These are phyloP conservation scores for Casuarina glauca DNA, from an alignment of 306 rosid species.

Conservation along the genomic window DNA sequence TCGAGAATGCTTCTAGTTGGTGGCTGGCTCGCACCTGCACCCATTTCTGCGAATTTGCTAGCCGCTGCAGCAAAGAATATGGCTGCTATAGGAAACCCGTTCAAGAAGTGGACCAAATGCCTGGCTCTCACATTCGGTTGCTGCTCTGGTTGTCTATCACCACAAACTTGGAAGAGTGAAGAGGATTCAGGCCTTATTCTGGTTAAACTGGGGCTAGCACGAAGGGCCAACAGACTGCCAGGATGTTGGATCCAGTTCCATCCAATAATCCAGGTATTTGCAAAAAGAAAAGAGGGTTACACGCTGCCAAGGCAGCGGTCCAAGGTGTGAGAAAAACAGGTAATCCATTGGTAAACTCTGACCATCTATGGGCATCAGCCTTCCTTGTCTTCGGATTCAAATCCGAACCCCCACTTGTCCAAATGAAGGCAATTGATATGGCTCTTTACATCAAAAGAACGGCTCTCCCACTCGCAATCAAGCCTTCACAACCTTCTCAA, in stretches of 20 bases:
- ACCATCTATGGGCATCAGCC: slow-evolving; percentile 86
- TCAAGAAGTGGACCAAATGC: slow-evolving; percentile 56
- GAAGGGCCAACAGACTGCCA: slow-evolving; percentile 43
- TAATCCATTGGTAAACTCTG: slow-evolving; percentile 46
- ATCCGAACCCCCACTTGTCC: slow-evolving; percentile 71
- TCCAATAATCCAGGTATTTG: slow-evolving; percentile 62
- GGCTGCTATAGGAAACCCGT: slow-evolving; percentile 38
- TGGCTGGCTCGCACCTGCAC: slow-evolving; percentile 76
- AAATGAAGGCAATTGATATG: slow-evolving; percentile 64
- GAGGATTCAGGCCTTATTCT: slow-evolving; percentile 74
- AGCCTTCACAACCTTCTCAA: slow-evolving; percentile 72
- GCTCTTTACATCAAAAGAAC: slow-evolving; percentile 66
- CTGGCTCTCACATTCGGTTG: slow-evolving; percentile 37
- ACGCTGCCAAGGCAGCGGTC: slow-evolving; percentile 62
- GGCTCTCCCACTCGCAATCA: slow-evolving; percentile 86
- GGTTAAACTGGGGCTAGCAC: slow-evolving; percentile 66
- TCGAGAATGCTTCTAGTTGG: slow-evolving; percentile 71
- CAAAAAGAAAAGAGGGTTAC: slow-evolving; percentile 63
- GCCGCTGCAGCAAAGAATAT: slow-evolving; percentile 57
- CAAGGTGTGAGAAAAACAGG: slow-evolving; percentile 64
- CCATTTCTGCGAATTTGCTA: slow-evolving; percentile 55
- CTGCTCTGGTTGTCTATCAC: slow-evolving; percentile 50
- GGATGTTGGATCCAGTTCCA: slow-evolving; percentile 83
- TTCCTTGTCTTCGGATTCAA: slow-evolving; percentile 90
- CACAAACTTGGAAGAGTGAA: slow-evolving; percentile 67